Conservation (phyloP, 768 basidiomycete genomes). For the Sarcodon aspratus region DNA sequence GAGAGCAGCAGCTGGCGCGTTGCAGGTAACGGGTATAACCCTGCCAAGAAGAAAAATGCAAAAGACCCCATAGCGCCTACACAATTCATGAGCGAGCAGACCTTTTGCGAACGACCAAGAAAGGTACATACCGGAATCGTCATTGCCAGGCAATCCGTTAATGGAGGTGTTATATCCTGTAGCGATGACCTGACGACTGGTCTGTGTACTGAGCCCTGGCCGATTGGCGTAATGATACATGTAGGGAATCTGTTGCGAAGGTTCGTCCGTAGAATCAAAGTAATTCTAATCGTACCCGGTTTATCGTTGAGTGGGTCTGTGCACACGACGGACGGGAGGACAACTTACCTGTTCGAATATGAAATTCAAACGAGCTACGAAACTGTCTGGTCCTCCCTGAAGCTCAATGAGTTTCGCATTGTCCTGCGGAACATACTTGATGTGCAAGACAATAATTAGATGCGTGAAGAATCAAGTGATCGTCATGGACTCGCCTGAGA, state of each 20-base stretch:
- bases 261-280: slow-evolving; percentile 54
- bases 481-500: slow-evolving; percentile 32
- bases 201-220: slow-evolving; percentile 46
- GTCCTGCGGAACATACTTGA: slow-evolving; percentile 53
- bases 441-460: neutral
- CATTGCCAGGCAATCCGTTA: slow-evolving; percentile 53
- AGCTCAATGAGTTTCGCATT: slow-evolving; percentile 48
- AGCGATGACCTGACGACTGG: slow-evolving; percentile 43
- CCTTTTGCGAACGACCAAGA: neutral
- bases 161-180: slow-evolving; percentile 43
- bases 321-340: neutral
- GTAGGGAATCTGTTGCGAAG: slow-evolving; percentile 56
- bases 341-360: slow-evolving; percentile 38
- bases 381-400: slow-evolving; percentile 45
- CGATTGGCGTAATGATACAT: slow-evolving; percentile 62
- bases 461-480: neutral
- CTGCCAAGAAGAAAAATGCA: slow-evolving; percentile 44
- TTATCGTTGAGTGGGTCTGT: neutral
- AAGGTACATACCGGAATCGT: slow-evolving; percentile 28
- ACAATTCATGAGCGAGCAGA: neutral
- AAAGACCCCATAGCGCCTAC: slow-evolving; percentile 55
- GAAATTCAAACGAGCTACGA: slow-evolving; percentile 43
- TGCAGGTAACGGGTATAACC: slow-evolving; percentile 53
- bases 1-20: slow-evolving; percentile 48
- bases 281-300: slow-evolving; percentile 26